Base-by-base conservation (phyloP, 164 flowering plant species). In the Vitis labrusca region DNA sequence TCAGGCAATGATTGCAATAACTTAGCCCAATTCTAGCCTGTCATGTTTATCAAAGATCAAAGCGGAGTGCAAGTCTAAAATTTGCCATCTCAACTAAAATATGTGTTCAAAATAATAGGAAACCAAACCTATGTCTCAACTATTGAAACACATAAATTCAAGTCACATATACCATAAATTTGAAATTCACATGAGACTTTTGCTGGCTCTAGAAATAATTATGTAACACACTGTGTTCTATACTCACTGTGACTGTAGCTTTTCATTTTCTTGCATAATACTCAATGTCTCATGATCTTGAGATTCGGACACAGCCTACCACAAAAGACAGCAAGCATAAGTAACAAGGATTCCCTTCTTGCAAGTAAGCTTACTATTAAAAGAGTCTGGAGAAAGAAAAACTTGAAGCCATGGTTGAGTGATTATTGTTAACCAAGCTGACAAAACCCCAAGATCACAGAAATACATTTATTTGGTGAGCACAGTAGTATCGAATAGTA, bases 221-320 rank as follows among this genome's bases (percentile, higher is more conserved):
- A 48, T 17, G 55, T 49, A 23, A 49, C 10, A 49, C n/a, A 1
- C 16, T 49, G 9, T 64, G 66, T 55, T 64, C 14, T 64, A 55
- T 32, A 80, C 89, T 82, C 66, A 86, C 89, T 78, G 75, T 59
- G 75, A 70, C 48, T 48, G 79, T 23, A 86, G 84, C 71, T 71
- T 84, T 72, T 73, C 68, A 71, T 84, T 82, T 54, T 77, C 83
- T 77, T 79, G 71, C 56, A 79, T 71, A 44, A 86, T 30, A 50
- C 10, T 67, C 50, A 47, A 30, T 37, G 71, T 63, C 65, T 82
- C 81, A 53, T 69, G 52, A 61, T 68, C 76, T 49, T 72, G 68
- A 64, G 68, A 27, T 51, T 11, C 66, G 15, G 62, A 63, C 10
- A 44, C 59, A 66, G 66, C 73, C 89, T 85, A 71, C 67, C 44